Percentiles rank a stretch among this genome's conserved stretches.
Evolutionary conservation across 2,329 filamentous ascomycete genomes (phyloP).

Genomic region (Aspergillus pseudotamarii): DNA sequence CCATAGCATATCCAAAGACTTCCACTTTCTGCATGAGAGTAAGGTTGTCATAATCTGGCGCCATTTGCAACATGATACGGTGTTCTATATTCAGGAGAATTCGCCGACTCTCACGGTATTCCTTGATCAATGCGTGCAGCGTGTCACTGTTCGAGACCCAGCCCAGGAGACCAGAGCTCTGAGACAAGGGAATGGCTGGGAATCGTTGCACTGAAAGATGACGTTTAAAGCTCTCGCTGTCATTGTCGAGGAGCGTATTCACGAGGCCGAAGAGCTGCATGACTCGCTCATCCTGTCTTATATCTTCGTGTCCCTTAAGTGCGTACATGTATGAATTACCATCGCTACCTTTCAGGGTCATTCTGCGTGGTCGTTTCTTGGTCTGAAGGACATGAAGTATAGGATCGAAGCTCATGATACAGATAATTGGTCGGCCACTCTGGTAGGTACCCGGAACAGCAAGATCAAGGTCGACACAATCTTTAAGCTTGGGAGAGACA

Average conservation of each 20-base stretch:
- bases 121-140: constrained; percentile 90
- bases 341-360: constrained; percentile 86
- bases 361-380: constrained; percentile 91
- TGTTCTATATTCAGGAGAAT: constrained; percentile 99
- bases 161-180: constrained; percentile 90
- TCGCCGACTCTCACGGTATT: constrained; percentile 95
- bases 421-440: constrained; percentile 76
- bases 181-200: constrained; percentile 93
- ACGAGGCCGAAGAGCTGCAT: constrained; percentile 99
- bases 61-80: constrained; percentile 99
- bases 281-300: constrained; percentile 96
- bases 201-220: constrained; percentile 96
- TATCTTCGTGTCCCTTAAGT: constrained; percentile 99
- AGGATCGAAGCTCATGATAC: constrained; percentile 86
- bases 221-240: constrained; percentile 94
- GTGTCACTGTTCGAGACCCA: constrained; percentile 99
- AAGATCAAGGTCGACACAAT: constrained; percentile 81
- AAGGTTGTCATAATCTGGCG: constrained; percentile 96
- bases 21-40: constrained; percentile 99
- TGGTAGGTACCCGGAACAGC: constrained; percentile 95
- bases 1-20: constrained; percentile 97
- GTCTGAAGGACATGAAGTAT: constrained; percentile 92
- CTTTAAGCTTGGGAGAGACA: constrained; percentile 90
- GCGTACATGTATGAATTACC: constrained; percentile 84
- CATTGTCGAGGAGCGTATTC: constrained; percentile 91